Percentiles rank a stretch among this genome's conserved stretches.
phyloP scores from a whole-genome alignment of 2,329 filamentous ascomycete species.

The Hymenoscyphus salicellus region DNA sequence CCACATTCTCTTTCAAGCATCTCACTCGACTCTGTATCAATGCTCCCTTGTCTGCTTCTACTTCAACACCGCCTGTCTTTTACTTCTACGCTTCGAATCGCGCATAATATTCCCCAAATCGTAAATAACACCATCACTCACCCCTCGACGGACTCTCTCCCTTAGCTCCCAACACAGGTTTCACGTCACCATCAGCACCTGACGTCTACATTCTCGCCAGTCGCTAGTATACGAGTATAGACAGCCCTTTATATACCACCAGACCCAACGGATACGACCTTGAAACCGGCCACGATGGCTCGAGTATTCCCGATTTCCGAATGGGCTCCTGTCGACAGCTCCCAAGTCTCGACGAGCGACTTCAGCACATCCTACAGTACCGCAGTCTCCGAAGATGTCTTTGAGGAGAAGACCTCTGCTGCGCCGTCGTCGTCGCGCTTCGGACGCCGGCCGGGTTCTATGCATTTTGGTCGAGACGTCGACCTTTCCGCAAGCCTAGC shows the following conservation, averaged over 20 bases:
- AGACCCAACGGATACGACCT: not conserved
- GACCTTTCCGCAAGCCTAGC: slow-evolving; percentile 11
- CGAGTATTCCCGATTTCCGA: slow-evolving; percentile 43
- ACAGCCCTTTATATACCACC: not conserved
- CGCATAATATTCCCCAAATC: not conserved
- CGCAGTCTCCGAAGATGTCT: slow-evolving; percentile 31
- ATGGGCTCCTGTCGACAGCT: slow-evolving; percentile 44
- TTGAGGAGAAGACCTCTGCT: slow-evolving; percentile 20
- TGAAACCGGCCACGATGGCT: slow-evolving; percentile 27
- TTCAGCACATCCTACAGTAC: slow-evolving; percentile 21
- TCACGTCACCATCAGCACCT: not conserved
- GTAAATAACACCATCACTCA: not conserved
- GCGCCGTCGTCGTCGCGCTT: slow-evolving; percentile 20
- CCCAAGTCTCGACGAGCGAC: slow-evolving; percentile 40
- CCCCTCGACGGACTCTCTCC: not conserved
- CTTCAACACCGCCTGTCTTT: not conserved
- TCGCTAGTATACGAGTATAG: not conserved
- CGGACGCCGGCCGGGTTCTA: slow-evolving; percentile 23
- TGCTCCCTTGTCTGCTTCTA: not conserved
- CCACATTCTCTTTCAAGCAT: not conserved
- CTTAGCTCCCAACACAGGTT: not conserved
- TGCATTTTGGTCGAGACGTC: slow-evolving; percentile 20
- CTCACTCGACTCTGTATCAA: slow-evolving; percentile 1
- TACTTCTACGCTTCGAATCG: not conserved
- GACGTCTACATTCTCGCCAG: not conserved